These are phyloP conservation scores for Sporothrix brunneoviolacea DNA, from an alignment of 2,329 filamentous ascomycete species.

Conservation along the genomic window DNA sequence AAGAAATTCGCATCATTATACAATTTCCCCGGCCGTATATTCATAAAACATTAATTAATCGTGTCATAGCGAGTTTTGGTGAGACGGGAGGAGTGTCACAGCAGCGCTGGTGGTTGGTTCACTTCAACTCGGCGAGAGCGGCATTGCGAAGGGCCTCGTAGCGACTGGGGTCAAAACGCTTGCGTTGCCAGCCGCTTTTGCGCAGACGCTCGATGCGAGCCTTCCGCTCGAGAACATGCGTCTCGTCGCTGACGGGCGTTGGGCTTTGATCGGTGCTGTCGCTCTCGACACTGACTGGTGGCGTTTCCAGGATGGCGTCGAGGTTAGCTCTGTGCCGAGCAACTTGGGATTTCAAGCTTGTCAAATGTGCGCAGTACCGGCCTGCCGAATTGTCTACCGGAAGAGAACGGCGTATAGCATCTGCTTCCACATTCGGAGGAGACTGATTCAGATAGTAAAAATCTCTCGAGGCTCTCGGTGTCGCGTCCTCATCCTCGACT, in stretches of 20 bases:
- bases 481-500: slow-evolving; percentile 13
- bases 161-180: slow-evolving; percentile 46
- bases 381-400: slow-evolving; percentile 38
- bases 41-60: too few relatives aligned
- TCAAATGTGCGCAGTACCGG: slow-evolving; percentile 44
- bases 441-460: background rate
- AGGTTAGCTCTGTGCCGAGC: slow-evolving; percentile 41
- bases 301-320: slow-evolving; percentile 31
- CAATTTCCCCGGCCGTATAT: too few relatives aligned
- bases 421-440: slow-evolving; percentile 14
- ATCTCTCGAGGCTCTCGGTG: slow-evolving; percentile 11
- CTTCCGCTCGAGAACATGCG: slow-evolving; percentile 36
- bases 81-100: too few relatives aligned
- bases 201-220: slow-evolving; percentile 49
- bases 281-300: slow-evolving; percentile 15
- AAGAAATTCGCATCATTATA: too few relatives aligned
- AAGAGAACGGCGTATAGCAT: slow-evolving; percentile 24
- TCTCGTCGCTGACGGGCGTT: slow-evolving; percentile 27
- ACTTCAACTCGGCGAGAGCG: slow-evolving; percentile 44
- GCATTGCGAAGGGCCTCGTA: slow-evolving; percentile 48
- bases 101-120: too few relatives aligned
- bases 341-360: slow-evolving; percentile 43
- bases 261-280: slow-evolving; percentile 13
- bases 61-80: too few relatives aligned
- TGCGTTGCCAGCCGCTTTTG: slow-evolving; percentile 48